Base-by-base conservation (phyloP, 495 filamentous ascomycete genomes). In the Podospora anserina region DNA sequence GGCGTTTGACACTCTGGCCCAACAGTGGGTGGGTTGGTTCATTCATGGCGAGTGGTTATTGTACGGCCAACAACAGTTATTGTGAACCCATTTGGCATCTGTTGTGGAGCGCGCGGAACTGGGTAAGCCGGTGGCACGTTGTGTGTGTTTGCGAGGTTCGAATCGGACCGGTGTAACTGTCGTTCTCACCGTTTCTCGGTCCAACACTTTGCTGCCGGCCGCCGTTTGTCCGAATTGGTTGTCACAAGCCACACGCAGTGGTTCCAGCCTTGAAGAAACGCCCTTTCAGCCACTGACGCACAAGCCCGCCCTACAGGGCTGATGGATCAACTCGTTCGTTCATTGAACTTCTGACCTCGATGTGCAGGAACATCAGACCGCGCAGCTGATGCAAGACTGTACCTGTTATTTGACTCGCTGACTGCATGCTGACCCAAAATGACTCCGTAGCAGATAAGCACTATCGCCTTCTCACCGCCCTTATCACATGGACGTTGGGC, bases 261-360 rank as follows among this genome's bases (percentile, higher is more conserved):
- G 39, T 49, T 49, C 39, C 39, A 49, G 39, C 39, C 15, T 16
- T 13, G 39, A 49, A 49, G 39, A 49, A 49, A 11, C 55, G 27
- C 64, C 16, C 16, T 54, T 32, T 15, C 64, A 66, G 61, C 30
- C 32, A 23, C 64, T 20, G 16, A 54, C 32, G 58, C 66, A 57
- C 57, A 54, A 26, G n/a, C 23, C 30, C 66, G 64, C 68, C 68
- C 59, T 70, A 66, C 68, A 70, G 64, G 68, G 68, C 68, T 70
- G 68, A 59, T 55, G 68, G 68, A 70, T 70, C 55, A 59, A 27
- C 53, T 23, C n/a, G 18, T 49, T 23, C n/a, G 18, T 49, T 4
- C 30, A 30, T 49, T 66, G 64, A 70, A 61, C 64, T 70, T 70
- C 68, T 70, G 68, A 70, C 68, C 28, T 64, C 66, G 66, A 61